Conservation (phyloP, 2,329 filamentous ascomycete genomes). For the Colletotrichum limetticola region DNA sequence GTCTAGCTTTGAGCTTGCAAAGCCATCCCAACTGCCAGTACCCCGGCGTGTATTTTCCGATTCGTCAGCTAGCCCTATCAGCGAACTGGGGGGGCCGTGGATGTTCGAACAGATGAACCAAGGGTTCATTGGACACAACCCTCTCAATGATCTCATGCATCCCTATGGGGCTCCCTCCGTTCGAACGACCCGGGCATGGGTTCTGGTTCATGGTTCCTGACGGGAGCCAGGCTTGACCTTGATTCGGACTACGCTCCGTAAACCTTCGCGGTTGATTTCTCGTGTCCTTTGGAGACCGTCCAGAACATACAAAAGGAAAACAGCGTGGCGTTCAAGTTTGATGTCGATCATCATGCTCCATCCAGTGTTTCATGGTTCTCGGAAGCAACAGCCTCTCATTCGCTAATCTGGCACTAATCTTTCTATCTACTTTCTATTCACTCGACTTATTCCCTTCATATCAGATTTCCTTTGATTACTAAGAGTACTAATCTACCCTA, state of each 20-base stretch:
- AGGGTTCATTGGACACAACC: constrained; percentile 14
- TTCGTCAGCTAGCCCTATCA: constrained; percentile 23
- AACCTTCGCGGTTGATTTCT: constrained; percentile 1
- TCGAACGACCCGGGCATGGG: neutral
- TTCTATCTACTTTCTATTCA: neutral
- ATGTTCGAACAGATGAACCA: neutral
- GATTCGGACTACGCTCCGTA: constrained; percentile 1
- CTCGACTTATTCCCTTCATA: neutral
- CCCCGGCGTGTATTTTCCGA: constrained; percentile 26
- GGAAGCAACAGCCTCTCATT: neutral
- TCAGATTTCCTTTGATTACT: neutral
- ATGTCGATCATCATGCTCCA: neutral
- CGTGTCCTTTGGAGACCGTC: constrained; percentile 18
- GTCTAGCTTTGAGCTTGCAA: constrained; percentile 32
- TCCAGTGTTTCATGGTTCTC: neutral
- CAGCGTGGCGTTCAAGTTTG: neutral
- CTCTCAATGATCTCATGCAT: constrained; percentile 29
- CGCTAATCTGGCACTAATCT: neutral
- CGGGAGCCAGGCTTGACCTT: constrained; percentile 8
- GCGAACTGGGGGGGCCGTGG: constrained; percentile 9
- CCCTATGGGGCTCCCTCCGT: constrained; percentile 27
- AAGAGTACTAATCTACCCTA: neutral
- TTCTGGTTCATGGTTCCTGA: constrained; percentile 27
- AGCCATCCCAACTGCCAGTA: constrained; percentile 26
- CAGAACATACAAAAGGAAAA: constrained; percentile 33